A percentile compares a stretch with the other conserved stretches of the same genome.
phyloP scores from a whole-genome alignment of 768 basidiomycete species.

The Collybia nuda region DNA sequence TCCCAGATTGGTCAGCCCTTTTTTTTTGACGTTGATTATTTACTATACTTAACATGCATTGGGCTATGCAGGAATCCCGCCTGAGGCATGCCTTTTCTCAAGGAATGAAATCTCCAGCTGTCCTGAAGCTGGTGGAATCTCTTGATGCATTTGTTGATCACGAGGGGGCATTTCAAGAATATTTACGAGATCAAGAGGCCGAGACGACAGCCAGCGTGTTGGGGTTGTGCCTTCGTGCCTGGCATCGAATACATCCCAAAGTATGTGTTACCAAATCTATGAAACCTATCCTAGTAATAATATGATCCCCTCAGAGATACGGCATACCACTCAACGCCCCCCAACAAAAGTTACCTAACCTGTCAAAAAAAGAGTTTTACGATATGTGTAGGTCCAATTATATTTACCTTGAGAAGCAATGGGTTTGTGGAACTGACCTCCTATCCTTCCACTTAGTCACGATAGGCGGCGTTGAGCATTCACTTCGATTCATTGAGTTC shows the following conservation, averaged over 20 bases:
- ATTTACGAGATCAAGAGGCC: slow-evolving; percentile 24
- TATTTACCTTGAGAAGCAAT: neutral
- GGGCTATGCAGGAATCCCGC: slow-evolving; percentile 18
- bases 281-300: neutral
- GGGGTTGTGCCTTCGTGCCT: slow-evolving; percentile 25
- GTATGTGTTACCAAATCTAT: slow-evolving; percentile 11
- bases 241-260: slow-evolving; percentile 33
- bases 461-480: slow-evolving; percentile 31
- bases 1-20: slow-evolving; percentile 20
- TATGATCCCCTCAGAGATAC: slow-evolving; percentile 24
- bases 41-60: no score
- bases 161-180: slow-evolving; percentile 32
- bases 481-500: slow-evolving; percentile 37
- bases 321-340: slow-evolving; percentile 28
- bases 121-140: slow-evolving; percentile 34
- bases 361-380: slow-evolving; percentile 38
- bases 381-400: slow-evolving; percentile 29
- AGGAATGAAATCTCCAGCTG: slow-evolving; percentile 29
- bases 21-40: no score
- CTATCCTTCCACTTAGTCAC: slow-evolving; percentile 23
- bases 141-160: slow-evolving; percentile 41
- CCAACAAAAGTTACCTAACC: slow-evolving; percentile 29
- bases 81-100: slow-evolving; percentile 25
- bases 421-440: neutral
- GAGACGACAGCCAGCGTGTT: slow-evolving; percentile 18